Conservation (phyloP, 768 basidiomycete species). For the Boletus rufocinnamomeus region DNA sequence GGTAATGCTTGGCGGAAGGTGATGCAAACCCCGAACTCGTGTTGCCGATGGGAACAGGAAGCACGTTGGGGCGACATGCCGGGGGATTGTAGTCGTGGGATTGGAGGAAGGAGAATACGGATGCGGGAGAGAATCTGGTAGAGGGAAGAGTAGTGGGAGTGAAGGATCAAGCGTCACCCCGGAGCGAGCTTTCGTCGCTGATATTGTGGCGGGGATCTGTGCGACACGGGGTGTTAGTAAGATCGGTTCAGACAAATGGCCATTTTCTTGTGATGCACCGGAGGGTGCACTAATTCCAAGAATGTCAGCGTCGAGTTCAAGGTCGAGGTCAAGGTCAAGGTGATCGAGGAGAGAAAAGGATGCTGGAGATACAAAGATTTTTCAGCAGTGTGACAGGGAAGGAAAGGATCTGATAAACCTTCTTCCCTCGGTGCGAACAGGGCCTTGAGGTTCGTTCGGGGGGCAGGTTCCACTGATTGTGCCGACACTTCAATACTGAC, state of each 20-base stretch:
- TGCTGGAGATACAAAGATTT: slow-evolving; percentile 34
- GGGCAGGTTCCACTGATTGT: background rate
- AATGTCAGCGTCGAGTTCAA: slow-evolving; percentile 65
- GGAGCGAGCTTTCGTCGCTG: slow-evolving; percentile 9
- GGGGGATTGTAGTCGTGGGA: background rate
- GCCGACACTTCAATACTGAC: background rate
- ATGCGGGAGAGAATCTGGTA: slow-evolving; percentile 29
- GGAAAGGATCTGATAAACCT: slow-evolving; percentile 41
- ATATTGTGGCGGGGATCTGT: slow-evolving; percentile 4
- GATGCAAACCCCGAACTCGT: slow-evolving; percentile 53
- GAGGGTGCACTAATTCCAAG: slow-evolving; percentile 26
- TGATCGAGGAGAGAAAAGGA: slow-evolving; percentile 78
- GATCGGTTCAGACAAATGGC: slow-evolving; percentile 1
- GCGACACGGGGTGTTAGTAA: slow-evolving; percentile 1
- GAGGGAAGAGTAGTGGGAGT: slow-evolving; percentile 66
- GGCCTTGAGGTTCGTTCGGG: slow-evolving; percentile 57
- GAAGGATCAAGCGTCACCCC: slow-evolving; percentile 50
- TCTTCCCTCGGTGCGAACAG: slow-evolving; percentile 72
- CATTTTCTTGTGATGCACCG: slow-evolving; percentile 2
- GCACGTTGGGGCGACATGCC: slow-evolving; percentile 25
- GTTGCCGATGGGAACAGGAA: slow-evolving; percentile 36
- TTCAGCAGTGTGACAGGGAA: background rate
- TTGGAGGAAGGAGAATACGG: slow-evolving; percentile 16
- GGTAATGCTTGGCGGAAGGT: slow-evolving; percentile 19
- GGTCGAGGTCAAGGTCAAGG: slow-evolving; percentile 73